phyloP scores from a whole-genome alignment of 805 yeast genomes.

The Komagataella kurtzmanii region DNA sequence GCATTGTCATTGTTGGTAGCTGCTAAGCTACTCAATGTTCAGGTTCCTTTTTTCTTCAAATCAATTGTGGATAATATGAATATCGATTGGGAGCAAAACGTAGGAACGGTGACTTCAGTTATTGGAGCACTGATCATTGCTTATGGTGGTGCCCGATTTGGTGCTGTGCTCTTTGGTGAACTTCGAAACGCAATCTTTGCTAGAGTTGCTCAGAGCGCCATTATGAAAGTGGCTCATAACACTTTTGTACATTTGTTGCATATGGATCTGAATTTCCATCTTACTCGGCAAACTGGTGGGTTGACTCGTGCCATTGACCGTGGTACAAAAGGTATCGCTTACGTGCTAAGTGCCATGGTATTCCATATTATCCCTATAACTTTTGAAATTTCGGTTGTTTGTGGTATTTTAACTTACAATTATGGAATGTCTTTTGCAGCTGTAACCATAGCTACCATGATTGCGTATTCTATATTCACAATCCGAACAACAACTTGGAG shows the following conservation, averaged over 20 bases:
- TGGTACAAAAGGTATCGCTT: conserved; percentile 94
- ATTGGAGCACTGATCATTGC: conserved; percentile 64
- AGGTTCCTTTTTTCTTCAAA: conserved; percentile 92
- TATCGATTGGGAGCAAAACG: conserved; percentile 60
- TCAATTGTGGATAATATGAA: conserved; percentile 86
- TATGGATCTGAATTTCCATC: conserved; percentile 81
- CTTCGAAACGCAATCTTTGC: conserved; percentile 93
- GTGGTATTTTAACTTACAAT: conserved; percentile 87
- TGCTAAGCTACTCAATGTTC: conserved; percentile 81
- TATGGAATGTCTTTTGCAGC: conserved; percentile 85
- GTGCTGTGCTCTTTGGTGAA: conserved; percentile 91
- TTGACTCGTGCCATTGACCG: conserved; percentile 92
- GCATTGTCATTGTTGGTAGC: conserved; percentile 66
- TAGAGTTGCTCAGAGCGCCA: conserved; percentile 88
- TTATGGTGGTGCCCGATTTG: conserved; percentile 89
- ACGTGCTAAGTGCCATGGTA: conserved; percentile 91
- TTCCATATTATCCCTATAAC: conserved; percentile 90
- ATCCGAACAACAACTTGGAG: conserved; percentile 94
- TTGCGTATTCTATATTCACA: conserved; percentile 78
- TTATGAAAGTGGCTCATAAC: conserved; percentile 75
- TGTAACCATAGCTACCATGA: conserved; percentile 78
- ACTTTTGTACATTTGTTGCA: conserved; percentile 76
- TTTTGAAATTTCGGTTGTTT: conserved; percentile 84
- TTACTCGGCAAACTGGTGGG: conserved; percentile 91
- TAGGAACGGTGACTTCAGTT: conserved; percentile 51